phyloP scores from a whole-genome alignment of 2,329 filamentous ascomycete species.

The Epichloe aotearoae region DNA sequence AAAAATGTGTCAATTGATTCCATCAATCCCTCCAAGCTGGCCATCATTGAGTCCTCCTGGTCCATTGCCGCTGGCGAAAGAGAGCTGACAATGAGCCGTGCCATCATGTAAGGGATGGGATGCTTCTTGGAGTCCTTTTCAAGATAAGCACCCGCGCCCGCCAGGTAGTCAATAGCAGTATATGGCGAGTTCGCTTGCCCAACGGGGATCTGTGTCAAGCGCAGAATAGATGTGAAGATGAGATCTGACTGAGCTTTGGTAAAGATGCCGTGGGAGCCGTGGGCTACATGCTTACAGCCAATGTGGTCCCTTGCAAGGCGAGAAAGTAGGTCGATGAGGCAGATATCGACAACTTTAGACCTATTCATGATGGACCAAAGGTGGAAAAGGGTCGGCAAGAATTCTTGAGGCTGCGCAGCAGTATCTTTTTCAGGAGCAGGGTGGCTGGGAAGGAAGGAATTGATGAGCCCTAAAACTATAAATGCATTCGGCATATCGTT shows the following conservation, averaged over 20 bases:
- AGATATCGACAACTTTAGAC: constrained; percentile 74
- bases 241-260: constrained; percentile 82
- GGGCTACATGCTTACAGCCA: constrained; percentile 59
- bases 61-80: constrained; percentile 73
- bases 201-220: constrained; percentile 88
- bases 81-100: constrained; percentile 85
- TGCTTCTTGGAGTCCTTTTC: constrained; percentile 92
- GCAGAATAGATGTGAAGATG: constrained; percentile 81
- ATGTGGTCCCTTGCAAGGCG: constrained; percentile 76
- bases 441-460: constrained; percentile 74
- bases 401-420: constrained; percentile 75
- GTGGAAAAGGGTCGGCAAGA: constrained; percentile 90
- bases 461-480: constrained; percentile 79
- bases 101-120: constrained; percentile 81
- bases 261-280: constrained; percentile 80
- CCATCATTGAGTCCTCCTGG: constrained; percentile 64
- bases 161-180: constrained; percentile 67
- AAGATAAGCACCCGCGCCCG: constrained; percentile 72
- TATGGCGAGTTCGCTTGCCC: constrained; percentile 93
- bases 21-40: constrained; percentile 78
- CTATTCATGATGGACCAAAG: constrained; percentile 88
- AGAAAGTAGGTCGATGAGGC: constrained; percentile 82
- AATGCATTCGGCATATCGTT: constrained; percentile 88
- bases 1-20: constrained; percentile 97
- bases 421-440: constrained; percentile 57